Base-by-base conservation (phyloP, 2,329 filamentous ascomycete genomes). In the Lasiodiplodia sp. region DNA sequence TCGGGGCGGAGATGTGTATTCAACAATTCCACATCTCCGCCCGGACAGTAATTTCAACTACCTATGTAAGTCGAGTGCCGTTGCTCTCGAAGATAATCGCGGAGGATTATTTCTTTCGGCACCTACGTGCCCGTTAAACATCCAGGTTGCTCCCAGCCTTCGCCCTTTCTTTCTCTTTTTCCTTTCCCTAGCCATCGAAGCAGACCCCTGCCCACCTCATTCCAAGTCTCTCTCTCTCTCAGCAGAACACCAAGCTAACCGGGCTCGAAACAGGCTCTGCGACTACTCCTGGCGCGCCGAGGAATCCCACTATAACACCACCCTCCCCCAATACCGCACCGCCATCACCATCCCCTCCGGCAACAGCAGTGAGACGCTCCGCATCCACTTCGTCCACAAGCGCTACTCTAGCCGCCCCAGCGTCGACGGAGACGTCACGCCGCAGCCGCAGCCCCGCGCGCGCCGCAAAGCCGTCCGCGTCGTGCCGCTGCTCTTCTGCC, bases 331-430 rank as follows among this genome's bases (percentile, higher is more conserved):
- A 76, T 92, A 86, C 75, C 86, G 90, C 37, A 89, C 87, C 14
- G 81, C 81, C 16, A 82, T 91, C 68, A 58, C 79, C 79, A 31
- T 79, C 2, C 68, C 72, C 7, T 28, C 51, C 21, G n/a, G 23
- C 7, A 25, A 4, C 25, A 1, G 2, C 55, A 16, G 16, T 4
- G 21, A 57, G 16, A 14, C 82, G 2, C 75, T 89, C 1, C 83
- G 89, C 40, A 76, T 91, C 66, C 90, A 92, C 74, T 91, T 91
- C 75, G 82, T 92, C 57, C 89, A 92, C 75, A 82, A 84, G 69
- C 83, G 78, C 18, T 91, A 21, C 51, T 38, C 23, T 23, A 23
- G 21, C 16, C 63, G 55, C 8, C 31, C 31, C 31, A 28, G 6
- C 28, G 31, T 10, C 2, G 31, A 7, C 23, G 60, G 60, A 47